These are phyloP conservation scores for Phaeosphaeriaceae sp. DNA, from an alignment of 2,329 filamentous ascomycete species.

Conservation along the genomic window DNA sequence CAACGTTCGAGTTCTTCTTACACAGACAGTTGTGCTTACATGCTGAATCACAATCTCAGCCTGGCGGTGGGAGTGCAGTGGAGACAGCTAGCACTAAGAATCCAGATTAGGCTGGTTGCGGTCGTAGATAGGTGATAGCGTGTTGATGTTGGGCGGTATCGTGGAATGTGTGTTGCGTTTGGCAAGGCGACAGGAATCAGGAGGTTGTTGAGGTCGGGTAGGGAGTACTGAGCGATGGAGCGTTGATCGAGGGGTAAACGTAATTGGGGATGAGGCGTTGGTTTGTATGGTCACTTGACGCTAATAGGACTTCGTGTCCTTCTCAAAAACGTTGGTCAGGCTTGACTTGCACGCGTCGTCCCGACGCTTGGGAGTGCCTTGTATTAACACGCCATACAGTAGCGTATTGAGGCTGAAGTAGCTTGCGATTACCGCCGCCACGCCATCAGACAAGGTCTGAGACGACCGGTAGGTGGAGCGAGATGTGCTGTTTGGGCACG, in stretches of 20 bases:
- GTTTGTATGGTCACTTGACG: constrained; percentile 37
- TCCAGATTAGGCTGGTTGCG: not conserved
- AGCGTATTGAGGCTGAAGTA: constrained; percentile 25
- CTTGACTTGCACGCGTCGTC: constrained; percentile 28
- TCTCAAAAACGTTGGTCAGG: constrained; percentile 26
- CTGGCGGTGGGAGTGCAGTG: not conserved
- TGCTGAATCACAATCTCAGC: not conserved
- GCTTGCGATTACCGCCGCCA: constrained; percentile 20
- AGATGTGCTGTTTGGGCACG: constrained; percentile 28
- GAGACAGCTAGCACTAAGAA: not conserved
- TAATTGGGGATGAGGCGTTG: constrained; percentile 18
- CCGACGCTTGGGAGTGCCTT: constrained; percentile 29
- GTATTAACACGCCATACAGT: constrained; percentile 25
- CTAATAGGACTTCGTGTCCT: constrained; percentile 31
- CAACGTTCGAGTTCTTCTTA: not conserved
- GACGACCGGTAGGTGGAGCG: constrained; percentile 18
- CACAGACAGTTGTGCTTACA: not conserved
- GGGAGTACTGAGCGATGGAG: constrained; percentile 13
- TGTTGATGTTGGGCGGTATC: not conserved
- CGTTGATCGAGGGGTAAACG: not conserved
- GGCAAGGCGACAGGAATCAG: constrained; percentile 14
- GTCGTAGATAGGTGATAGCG: not conserved
- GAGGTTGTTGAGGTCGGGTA: constrained; percentile 11
- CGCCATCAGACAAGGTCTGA: constrained; percentile 15
- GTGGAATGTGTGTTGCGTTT: constrained; percentile 4